These are phyloP conservation scores for Cyclotella sp. DNA, from an alignment of 108 stramenopile species.

Conservation along the genomic window DNA sequence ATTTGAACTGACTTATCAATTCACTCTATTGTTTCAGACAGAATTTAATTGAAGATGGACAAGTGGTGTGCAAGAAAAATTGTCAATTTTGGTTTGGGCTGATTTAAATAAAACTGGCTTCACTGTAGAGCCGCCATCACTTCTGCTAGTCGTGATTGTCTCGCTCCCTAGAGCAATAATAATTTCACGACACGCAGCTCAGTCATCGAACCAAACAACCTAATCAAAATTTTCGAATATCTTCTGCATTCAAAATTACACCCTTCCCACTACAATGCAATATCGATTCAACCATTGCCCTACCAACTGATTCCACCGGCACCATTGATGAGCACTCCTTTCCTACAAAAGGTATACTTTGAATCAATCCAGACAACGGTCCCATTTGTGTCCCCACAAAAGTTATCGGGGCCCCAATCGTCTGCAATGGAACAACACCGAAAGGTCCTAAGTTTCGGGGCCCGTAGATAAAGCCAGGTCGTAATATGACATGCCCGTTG, in stretches of 20 bases:
- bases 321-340: constrained; percentile 50
- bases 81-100: too few species aligned
- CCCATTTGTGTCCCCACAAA: constrained; percentile 50
- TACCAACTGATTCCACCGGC: constrained; percentile 41
- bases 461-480: constrained; percentile 79
- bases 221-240: constrained; percentile 38
- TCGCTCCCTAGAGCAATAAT: not conserved
- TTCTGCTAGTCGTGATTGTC: too few species aligned
- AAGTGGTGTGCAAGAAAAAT: too few species aligned
- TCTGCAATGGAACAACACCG: constrained; percentile 46
- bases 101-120: too few species aligned
- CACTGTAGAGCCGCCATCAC: too few species aligned
- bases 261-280: constrained; percentile 10
- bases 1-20: too few species aligned
- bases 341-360: constrained; percentile 47
- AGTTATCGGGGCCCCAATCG: constrained; percentile 42
- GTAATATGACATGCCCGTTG: constrained; percentile 60
- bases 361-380: constrained; percentile 43
- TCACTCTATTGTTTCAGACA: too few species aligned
- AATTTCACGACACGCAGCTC: not conserved
- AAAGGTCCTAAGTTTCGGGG: constrained; percentile 37
- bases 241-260: constrained; percentile 43
- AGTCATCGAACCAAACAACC: not conserved
- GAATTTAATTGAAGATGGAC: too few species aligned
- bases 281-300: constrained; percentile 43